Evolutionary conservation across 1,284 basidiomycete species (phyloP).

Genomic region (Ustilago xerochloae): DNA sequence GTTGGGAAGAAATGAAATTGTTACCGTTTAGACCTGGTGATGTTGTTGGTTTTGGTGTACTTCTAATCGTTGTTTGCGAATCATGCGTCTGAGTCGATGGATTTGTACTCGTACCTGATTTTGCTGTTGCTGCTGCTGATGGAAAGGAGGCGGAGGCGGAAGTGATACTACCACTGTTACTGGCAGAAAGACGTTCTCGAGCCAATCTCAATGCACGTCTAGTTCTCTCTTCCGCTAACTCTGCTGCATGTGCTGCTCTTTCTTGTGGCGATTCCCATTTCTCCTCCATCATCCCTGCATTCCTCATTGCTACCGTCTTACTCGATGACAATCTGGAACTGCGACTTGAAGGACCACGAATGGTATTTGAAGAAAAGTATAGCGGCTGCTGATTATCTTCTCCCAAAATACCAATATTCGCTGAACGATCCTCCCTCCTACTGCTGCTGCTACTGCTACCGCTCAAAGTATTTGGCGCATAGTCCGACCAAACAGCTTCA

Average conservation of each 20-base stretch:
- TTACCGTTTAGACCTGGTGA: not conserved
- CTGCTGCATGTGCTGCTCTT: constrained; percentile 22
- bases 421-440: not conserved
- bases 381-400: constrained; percentile 13
- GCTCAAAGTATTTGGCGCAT: not conserved
- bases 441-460: not conserved
- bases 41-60: not conserved
- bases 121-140: too few species aligned
- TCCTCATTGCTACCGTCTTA: not conserved
- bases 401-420: constrained; percentile 13
- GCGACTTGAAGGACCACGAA: too few species aligned
- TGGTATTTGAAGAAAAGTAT: constrained; percentile 34
- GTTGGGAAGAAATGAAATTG: constrained; percentile 15
- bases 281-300: constrained; percentile 5
- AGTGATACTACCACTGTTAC: not conserved
- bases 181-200: constrained; percentile 12
- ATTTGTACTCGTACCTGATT: not conserved
- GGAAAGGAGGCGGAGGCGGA: too few species aligned
- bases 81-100: too few species aligned
- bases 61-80: not conserved
- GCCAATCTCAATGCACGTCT: constrained; percentile 21
- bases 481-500: constrained; percentile 23
- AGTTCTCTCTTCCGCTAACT: constrained; percentile 27
- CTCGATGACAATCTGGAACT: too few species aligned
- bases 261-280: constrained; percentile 29